Percentiles rank a stretch among this genome's conserved stretches.
Evolutionary conservation across 495 filamentous ascomycete species (phyloP).

Genomic region (Penicillium dipodomyicola): DNA sequence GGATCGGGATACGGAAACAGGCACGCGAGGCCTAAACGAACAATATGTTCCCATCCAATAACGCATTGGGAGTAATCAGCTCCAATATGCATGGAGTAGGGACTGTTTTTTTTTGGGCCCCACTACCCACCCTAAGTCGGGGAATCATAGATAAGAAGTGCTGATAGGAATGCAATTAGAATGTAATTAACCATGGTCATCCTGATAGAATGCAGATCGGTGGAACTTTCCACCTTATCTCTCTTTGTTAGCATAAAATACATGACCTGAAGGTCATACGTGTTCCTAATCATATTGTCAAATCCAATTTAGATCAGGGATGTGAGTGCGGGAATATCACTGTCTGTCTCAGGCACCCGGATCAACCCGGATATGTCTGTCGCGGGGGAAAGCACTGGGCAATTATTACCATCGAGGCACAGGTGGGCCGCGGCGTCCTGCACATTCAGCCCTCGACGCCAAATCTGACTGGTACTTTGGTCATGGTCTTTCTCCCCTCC

Average conservation of each 20-base stretch:
- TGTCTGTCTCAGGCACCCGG: conserved; percentile 7
- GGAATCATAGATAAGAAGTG: conserved; percentile 4
- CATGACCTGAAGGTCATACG: neutral
- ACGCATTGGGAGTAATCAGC: neutral
- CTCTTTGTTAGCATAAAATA: neutral
- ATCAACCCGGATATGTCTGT: conserved; percentile 1
- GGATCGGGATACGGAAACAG: neutral
- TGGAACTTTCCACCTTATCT: conserved; percentile 9
- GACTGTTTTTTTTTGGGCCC: neutral
- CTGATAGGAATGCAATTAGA: conserved; percentile 7
- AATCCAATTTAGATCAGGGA: neutral
- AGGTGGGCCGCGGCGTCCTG: conserved; percentile 7
- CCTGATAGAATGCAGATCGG: conserved; percentile 5
- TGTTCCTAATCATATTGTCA: conserved; percentile 4
- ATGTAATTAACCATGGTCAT: conserved; percentile 11
- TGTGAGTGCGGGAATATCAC: neutral
- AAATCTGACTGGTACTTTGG: conserved; percentile 12
- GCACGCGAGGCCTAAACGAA: neutral
- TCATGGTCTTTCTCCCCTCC: conserved; percentile 1
- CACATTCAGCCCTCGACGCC: conserved; percentile 9
- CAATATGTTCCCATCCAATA: neutral
- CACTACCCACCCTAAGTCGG: neutral
- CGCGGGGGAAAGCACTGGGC: conserved; percentile 1
- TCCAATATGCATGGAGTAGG: neutral
- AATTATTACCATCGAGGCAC: neutral